Base-by-base conservation (phyloP, 257 asterid genomes). In the Petunia secreta region DNA sequence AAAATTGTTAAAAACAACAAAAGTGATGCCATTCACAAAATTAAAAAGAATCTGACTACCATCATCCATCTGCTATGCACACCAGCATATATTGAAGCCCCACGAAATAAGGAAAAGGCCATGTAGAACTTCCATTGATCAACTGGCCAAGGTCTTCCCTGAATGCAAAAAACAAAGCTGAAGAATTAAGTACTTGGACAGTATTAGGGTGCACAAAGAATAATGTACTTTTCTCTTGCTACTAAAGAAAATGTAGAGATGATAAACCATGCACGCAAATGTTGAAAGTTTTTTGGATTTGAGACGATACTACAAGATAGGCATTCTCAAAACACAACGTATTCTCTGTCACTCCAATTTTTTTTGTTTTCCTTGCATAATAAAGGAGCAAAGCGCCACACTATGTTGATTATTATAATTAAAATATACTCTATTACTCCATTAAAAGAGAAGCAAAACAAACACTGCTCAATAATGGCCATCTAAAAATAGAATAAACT, bases 101-200 rank as follows among this genome's bases (percentile, higher is more conserved):
- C 98, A 65, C 99, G 98, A 85, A 95, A 95, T 80, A 95, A 85
- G 7, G 97, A 91, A 84, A 95, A 95, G 79, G 99, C 97, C 58
- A 95, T 79, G 80, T 93, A 95, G 79, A 93, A 95, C 87, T 91
- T 95, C 99, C 99, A 95, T 25, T 91, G 85, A 84, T 88, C 82
- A 38, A 85, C 92, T 48, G 98, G 97, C 99, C 98, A 95, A 64
- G 92, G 92, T 85, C 88, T 95, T 87, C 97, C 98, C 98, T 95
- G 81, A 55, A 83, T 71, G 44, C 46, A 71, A 85, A 81, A 55
- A 63, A 67, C 13, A 78, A 37, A 79, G 79, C 65, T 67, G 82
- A 75, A 82, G 25, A 62, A 48, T 58, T 58, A 71, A n/a, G 14
- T 59, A 60, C 15, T 53, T 41, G 48, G 36, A 57, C 16, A 37